Evolutionary conservation across 352 stramenopile species (phyloP).

Genomic region (Phytophthora tentaculata): DNA sequence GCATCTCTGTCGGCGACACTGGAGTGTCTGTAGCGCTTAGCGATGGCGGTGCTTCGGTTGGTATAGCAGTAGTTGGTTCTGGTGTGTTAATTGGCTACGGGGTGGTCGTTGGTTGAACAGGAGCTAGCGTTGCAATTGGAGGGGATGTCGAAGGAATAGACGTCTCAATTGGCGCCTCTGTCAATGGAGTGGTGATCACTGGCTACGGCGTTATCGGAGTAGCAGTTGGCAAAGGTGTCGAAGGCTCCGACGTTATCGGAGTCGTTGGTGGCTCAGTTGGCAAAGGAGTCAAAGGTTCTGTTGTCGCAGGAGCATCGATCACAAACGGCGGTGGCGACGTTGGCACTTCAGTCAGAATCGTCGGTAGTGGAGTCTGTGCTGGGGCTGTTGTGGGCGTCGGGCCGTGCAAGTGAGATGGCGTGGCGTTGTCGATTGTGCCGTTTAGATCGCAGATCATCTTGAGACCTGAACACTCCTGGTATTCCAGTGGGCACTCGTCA

Average conservation of each 20-base stretch:
- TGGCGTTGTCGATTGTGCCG: conserved; percentile 14
- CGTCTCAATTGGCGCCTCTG: background rate
- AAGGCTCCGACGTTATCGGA: background rate
- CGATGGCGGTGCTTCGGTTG: background rate
- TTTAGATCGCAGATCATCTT: conserved; percentile 38
- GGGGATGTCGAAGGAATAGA: background rate
- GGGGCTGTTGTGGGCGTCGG: background rate
- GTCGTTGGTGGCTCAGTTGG: conserved; percentile 5
- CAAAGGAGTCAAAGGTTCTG: conserved; percentile 8
- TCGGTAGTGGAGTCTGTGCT: background rate
- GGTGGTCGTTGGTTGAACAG: no score
- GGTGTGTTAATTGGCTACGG: no score
- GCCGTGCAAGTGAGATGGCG: conserved; percentile 2
- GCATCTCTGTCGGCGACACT: conserved; percentile 4
- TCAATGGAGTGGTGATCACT: conserved; percentile 1
- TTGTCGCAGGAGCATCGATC: background rate
- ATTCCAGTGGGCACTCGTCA: conserved; percentile 36
- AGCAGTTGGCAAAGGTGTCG: conserved; percentile 18
- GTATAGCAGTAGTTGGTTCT: background rate
- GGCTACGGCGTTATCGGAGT: no score
- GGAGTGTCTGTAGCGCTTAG: background rate
- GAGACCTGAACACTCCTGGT: conserved; percentile 45
- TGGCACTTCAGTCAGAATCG: background rate
- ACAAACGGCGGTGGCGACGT: background rate
- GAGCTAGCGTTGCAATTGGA: background rate